Base-by-base conservation (phyloP, 257 asterid genomes). In the Penstemon davidsonii region DNA sequence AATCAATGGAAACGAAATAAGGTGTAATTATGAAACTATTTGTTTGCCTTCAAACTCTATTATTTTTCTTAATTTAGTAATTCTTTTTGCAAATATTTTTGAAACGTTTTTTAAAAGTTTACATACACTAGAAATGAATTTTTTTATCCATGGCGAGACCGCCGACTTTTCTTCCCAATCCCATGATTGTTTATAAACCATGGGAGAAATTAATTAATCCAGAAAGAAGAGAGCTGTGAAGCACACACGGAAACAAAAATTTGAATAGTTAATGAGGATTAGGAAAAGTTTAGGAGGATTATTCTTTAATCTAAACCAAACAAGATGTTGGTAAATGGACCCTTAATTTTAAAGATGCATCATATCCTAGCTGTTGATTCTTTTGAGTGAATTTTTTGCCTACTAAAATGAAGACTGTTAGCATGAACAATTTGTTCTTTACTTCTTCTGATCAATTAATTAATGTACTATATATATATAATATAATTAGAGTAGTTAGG, bases 241-340 rank as follows among this genome's bases (percentile, higher is more conserved):
- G 52, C 75, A 61, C 68, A 52, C 45, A 39, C n/a, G 4, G 15
- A 11, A 5, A 49, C 6, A 5, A 62, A 62, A 53, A 45, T 37
- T 56, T 11, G 71, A 9, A 47, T 57, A 7, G 52, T 38, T 54
- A 53, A 47, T 47, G 51, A 19, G 63, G n/a, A 41, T 19, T 39
- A 41, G 44, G 64, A 68, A 25, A 37, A 3, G 4, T 36, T 67
- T 12, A 40, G 1, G 47, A 4, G 19, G 25, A 62, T 49, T 64
- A 49, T 58, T 15, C 40, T 75, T 10, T 41, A 25, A 25, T 60
- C 2, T 66, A 13, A 40, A 54, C 50, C 9, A 12, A 70, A 67
- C 44, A 19, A 55, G 60, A 50, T 66, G 69, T 74, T 51, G 72
- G 66, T 62, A 25, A 62, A 5, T 69, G 80, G 75, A 6, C 80